Conservation (phyloP, 2,329 filamentous ascomycete species). For the Pseudocercospora pini-densiflorae region DNA sequence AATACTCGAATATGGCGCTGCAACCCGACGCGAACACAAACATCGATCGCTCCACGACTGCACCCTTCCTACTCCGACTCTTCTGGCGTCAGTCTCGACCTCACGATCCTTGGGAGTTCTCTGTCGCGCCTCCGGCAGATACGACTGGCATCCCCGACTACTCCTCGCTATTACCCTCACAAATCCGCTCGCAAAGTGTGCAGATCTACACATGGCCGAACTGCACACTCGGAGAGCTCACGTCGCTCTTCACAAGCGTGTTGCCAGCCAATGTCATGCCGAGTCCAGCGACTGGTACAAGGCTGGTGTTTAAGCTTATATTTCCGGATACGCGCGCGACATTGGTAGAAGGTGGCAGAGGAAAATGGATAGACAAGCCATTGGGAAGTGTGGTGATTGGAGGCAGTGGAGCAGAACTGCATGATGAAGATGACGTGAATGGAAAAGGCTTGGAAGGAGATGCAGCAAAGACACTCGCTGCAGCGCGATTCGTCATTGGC, state of each 20-base stretch:
- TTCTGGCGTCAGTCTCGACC: slow-evolving; percentile 79
- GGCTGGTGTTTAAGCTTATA: slow-evolving; percentile 84
- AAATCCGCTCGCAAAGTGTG: slow-evolving; percentile 49
- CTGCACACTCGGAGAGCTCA: slow-evolving; percentile 80
- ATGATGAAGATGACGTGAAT: slow-evolving; percentile 39
- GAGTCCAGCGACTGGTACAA: slow-evolving; percentile 75
- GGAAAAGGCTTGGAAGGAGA: slow-evolving; percentile 56
- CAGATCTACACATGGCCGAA: slow-evolving; percentile 85
- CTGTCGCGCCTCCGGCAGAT: slow-evolving; percentile 50
- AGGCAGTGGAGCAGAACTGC: slow-evolving; percentile 35
- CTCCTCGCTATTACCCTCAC: slow-evolving; percentile 63
- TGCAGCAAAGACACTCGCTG: slow-evolving; percentile 72
- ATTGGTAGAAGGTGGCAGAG: slow-evolving; percentile 48
- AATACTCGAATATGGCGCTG: slow-evolving; percentile 35
- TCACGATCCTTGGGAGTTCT: slow-evolving; percentile 76
- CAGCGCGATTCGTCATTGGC: slow-evolving; percentile 82
- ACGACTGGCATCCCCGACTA: slow-evolving; percentile 37
- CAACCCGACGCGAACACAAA: slow-evolving; percentile 44
- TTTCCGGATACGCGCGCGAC: slow-evolving; percentile 72
- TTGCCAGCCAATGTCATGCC: slow-evolving; percentile 70
- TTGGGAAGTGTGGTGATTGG: slow-evolving; percentile 82
- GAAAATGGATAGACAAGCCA: slow-evolving; percentile 76
- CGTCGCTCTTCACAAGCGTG: slow-evolving; percentile 72
- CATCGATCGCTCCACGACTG: slow-evolving; percentile 70
- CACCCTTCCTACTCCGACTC: slow-evolving; percentile 83